Evolutionary conservation across 2,329 filamentous ascomycete genomes (phyloP).

Genomic region (Bertia moriformis): DNA sequence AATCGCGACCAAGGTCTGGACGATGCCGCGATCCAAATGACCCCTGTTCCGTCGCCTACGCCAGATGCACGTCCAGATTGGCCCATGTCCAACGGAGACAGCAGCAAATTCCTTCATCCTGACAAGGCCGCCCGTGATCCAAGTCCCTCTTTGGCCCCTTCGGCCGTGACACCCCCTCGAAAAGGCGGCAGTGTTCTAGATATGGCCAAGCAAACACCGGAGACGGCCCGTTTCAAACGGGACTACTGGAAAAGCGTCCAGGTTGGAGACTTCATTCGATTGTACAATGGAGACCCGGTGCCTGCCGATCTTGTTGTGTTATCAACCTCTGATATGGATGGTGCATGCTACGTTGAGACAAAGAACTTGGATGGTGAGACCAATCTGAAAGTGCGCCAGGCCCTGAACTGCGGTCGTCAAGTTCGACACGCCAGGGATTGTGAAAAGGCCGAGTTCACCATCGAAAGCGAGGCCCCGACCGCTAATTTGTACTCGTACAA

Average conservation of each 20-base stretch:
- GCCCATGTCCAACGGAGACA: constrained; percentile 21
- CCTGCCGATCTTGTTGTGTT: constrained; percentile 87
- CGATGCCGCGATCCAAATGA: constrained; percentile 79
- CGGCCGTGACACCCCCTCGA: constrained; percentile 19
- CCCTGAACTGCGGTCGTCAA: constrained; percentile 68
- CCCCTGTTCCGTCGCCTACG: constrained; percentile 72
- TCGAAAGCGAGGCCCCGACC: constrained; percentile 84
- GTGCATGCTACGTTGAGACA: constrained; percentile 92
- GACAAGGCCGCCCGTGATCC: constrained; percentile 1
- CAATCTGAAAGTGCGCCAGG: constrained; percentile 87
- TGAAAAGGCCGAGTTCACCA: constrained; percentile 70
- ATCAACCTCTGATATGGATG: constrained; percentile 84
- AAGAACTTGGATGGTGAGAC: constrained; percentile 98
- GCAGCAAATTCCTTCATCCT: constrained; percentile 3
- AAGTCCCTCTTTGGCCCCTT: constrained; percentile 14
- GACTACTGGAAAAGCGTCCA: constrained; percentile 91
- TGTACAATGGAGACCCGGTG: constrained; percentile 92
- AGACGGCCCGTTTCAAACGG: constrained; percentile 71
- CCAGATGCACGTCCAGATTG: constrained; percentile 24
- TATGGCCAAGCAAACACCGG: constrained; percentile 52
- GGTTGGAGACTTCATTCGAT: constrained; percentile 88
- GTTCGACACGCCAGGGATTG: constrained; percentile 85
- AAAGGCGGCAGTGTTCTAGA: constrained; percentile 46
- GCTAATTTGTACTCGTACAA: constrained; percentile 93
- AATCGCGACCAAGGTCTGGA: constrained; percentile 39